Percentiles rank a stretch among this genome's conserved stretches.
Conservation (phyloP, 768 basidiomycete species). For the Rubroboletus pulcherrimus region DNA sequence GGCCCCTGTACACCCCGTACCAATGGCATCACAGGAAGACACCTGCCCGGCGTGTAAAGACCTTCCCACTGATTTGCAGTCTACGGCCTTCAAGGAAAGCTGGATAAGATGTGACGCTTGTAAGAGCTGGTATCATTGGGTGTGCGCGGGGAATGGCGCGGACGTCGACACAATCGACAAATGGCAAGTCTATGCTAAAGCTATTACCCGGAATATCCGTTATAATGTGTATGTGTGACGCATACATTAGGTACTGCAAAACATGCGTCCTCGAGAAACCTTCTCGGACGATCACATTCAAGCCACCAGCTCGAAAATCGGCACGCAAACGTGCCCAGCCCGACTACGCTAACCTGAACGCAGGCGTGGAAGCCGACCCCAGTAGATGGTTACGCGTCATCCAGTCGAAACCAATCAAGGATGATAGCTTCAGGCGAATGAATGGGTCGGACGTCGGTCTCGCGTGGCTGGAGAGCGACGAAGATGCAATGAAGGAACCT, state of each 20-base stretch:
- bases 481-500: slow-evolving; percentile 75
- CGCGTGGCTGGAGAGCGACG: slow-evolving; percentile 73
- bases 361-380: slow-evolving; percentile 58
- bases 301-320: slow-evolving; percentile 78
- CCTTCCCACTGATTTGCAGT: slow-evolving; percentile 26
- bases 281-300: slow-evolving; percentile 63
- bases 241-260: slow-evolving; percentile 60
- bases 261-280: slow-evolving; percentile 59
- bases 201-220: slow-evolving; percentile 12
- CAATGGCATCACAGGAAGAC: slow-evolving; percentile 27
- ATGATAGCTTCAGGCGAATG: slow-evolving; percentile 65
- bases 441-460: slow-evolving; percentile 60
- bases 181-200: slow-evolving; percentile 48
- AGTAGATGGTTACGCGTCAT: slow-evolving; percentile 66
- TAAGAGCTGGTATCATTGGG: slow-evolving; percentile 83
- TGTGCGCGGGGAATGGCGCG: slow-evolving; percentile 64
- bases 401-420: slow-evolving; percentile 60
- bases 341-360: slow-evolving; percentile 76
- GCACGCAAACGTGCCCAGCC: slow-evolving; percentile 67
- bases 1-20: slow-evolving; percentile 1
- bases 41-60: slow-evolving; percentile 53
- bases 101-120: slow-evolving; percentile 85
- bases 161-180: slow-evolving; percentile 71
- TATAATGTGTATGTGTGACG: slow-evolving; percentile 15
- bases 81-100: slow-evolving; percentile 55